These are phyloP conservation scores for Penicillium sp. DNA, from an alignment of 2,329 filamentous ascomycete genomes.

Conservation along the genomic window DNA sequence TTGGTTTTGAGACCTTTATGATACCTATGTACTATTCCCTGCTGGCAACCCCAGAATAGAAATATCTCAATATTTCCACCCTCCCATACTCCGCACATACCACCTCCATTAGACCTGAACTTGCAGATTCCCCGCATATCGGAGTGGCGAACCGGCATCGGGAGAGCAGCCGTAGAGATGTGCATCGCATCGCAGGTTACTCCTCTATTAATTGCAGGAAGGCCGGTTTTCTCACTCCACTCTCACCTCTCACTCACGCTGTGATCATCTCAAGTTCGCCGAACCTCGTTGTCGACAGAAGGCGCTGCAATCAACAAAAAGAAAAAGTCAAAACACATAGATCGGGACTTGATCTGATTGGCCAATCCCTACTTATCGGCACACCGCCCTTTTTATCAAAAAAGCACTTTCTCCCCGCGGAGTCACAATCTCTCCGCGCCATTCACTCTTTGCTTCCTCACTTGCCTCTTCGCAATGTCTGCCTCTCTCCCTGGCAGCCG, in stretches of 20 bases:
- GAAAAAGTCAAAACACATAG: not conserved
- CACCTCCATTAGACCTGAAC: not conserved
- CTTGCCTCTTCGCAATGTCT: conserved; percentile 50
- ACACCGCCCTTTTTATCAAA: conserved; percentile 38
- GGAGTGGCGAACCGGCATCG: conserved; percentile 8
- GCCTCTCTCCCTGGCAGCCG: conserved; percentile 66
- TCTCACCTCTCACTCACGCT: not conserved
- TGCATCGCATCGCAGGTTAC: not conserved
- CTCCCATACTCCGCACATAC: not conserved
- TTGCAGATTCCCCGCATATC: conserved; percentile 9
- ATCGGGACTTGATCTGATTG: conserved; percentile 17
- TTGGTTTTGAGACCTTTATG: conserved; percentile 3
- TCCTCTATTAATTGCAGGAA: not conserved
- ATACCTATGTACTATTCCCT: conserved; percentile 18
- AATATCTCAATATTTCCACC: conserved; percentile 2
- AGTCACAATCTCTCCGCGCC: conserved; percentile 14
- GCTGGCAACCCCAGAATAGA: conserved; percentile 13
- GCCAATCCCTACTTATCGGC: conserved; percentile 28
- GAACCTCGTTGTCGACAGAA: not conserved
- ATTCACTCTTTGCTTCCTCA: conserved; percentile 11
- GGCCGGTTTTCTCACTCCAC: not conserved
- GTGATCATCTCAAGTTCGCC: not conserved
- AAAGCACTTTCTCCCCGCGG: conserved; percentile 24
- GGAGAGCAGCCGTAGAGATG: conserved; percentile 5
- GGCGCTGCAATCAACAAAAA: not conserved